Evolutionary conservation across 495 filamentous ascomycete genomes (phyloP).

Genomic region (Aspergillus coremiiformis): DNA sequence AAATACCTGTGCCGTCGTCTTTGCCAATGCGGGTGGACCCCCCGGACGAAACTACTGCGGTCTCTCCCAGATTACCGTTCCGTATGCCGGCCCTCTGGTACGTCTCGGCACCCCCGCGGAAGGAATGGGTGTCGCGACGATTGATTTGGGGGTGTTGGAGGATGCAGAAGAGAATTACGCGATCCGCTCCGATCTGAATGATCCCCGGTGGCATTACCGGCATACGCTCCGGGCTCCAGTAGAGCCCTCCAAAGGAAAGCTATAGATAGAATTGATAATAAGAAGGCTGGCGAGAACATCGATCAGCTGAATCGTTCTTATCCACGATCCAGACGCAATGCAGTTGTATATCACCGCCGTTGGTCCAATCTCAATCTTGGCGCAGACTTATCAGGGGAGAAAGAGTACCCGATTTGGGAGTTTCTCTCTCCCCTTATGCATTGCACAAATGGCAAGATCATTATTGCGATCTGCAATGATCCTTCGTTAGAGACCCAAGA

Average conservation of each 20-base stretch:
- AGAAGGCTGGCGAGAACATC: too few relatives aligned
- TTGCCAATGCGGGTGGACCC: slow-evolving; percentile 1
- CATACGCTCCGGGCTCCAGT: not conserved
- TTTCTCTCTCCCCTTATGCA: too few relatives aligned
- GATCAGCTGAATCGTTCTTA: too few relatives aligned
- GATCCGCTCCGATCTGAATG: not conserved
- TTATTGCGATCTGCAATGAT: too few relatives aligned
- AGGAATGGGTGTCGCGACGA: slow-evolving; percentile 1
- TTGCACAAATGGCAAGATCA: too few relatives aligned
- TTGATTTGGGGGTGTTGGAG: not conserved
- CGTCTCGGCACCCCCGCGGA: not conserved
- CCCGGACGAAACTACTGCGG: slow-evolving; percentile 4
- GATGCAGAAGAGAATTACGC: slow-evolving; percentile 1
- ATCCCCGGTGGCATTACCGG: not conserved
- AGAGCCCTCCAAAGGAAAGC: not conserved
- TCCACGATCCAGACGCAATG: too few relatives aligned
- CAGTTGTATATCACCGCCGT: too few relatives aligned
- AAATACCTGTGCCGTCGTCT: slow-evolving; percentile 3
- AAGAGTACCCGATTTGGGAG: too few relatives aligned
- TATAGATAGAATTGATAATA: too few relatives aligned
- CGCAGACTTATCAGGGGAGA: too few relatives aligned
- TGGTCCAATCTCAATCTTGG: too few relatives aligned
- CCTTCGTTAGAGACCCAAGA: too few relatives aligned
- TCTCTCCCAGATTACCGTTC: not conserved
- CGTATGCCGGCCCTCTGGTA: not conserved